Base-by-base conservation (phyloP, 108 stramenopile genomes). In the Skeletonema marinoi region DNA sequence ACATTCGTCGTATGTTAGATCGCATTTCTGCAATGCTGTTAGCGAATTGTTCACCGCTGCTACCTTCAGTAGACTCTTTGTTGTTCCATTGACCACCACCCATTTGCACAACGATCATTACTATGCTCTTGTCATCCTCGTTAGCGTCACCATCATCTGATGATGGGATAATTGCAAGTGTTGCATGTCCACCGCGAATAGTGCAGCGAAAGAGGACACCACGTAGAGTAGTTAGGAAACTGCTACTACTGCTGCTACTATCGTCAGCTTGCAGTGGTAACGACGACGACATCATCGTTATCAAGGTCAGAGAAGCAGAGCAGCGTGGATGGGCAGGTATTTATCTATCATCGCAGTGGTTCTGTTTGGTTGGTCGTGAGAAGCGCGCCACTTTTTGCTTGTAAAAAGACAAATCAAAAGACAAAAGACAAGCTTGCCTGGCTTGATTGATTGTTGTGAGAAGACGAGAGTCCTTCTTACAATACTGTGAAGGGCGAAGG, bases 151-250 rank as follows among this genome's bases (percentile, higher is more conserved):
- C 35, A 29, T 13, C 35, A 29, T 13, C 6, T 19, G 38, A 44
- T 16, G 71, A 30, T 60, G 64, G 82, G 33, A 88, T 36, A 44
- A 69, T 82, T 30, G 88, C 83, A 67, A 86, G 86, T 10, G 72
- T 66, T 11, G 88, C 80, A 42, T 77, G 75, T 4, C 78, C 73
- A 4, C 44, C 32, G 31, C 90, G 82, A 21, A 91, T 76, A 2
- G 87, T 82, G 60, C 86, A 83, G 65, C 78, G 86, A 74, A 89
- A 84, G 12, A 91, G 19, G 30, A 91, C 78, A 6, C 90, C 90
- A 1, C 63, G 63, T 6, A 64, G 63, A 39, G 8, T 38, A 7
- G 41, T 64, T 13, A 7, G 32, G 8, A 16, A 2, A 46, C 44
- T 46, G 44, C 44, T 36, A 6, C 35, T 1, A 25, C 25, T 25